Conservation (phyloP, 2,329 filamentous ascomycete genomes). For the Cytospora schulzeri region DNA sequence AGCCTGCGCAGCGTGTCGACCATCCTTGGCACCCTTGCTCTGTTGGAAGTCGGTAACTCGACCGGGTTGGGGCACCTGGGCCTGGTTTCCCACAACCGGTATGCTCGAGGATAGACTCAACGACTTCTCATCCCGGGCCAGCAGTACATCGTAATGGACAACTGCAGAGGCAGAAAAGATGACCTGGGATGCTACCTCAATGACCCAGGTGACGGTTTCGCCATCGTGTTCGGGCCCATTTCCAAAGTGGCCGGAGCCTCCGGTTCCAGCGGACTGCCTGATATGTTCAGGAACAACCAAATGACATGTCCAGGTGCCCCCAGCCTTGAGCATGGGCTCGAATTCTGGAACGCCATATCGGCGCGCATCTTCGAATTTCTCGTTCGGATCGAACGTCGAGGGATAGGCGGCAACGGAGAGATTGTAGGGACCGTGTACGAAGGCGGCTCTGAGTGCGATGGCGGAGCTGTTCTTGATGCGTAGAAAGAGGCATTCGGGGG, state of each 20-base stretch:
- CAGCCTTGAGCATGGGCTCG: constrained; percentile 95
- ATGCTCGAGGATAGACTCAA: constrained; percentile 62
- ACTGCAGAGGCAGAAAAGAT: constrained; percentile 88
- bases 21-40: constrained; percentile 57
- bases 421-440: constrained; percentile 93
- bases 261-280: constrained; percentile 61
- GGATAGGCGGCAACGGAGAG: constrained; percentile 87
- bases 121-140: constrained; percentile 85
- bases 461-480: constrained; percentile 91
- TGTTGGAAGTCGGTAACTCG: constrained; percentile 77
- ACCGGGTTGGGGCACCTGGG: constrained; percentile 63
- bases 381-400: constrained; percentile 78
- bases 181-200: constrained; percentile 90
- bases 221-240: constrained; percentile 47
- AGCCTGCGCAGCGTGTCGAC: constrained; percentile 62
- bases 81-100: constrained; percentile 47
- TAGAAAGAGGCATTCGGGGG: constrained; percentile 77
- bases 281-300: constrained; percentile 80
- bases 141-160: constrained; percentile 83
- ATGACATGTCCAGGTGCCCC: constrained; percentile 80
- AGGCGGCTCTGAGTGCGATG: constrained; percentile 88
- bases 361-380: constrained; percentile 69
- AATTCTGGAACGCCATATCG: constrained; percentile 83
- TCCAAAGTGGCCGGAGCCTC: constrained; percentile 49
- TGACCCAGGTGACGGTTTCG: constrained; percentile 76